These are phyloP conservation scores for Diaporthe capsici DNA, from an alignment of 2,329 filamentous ascomycete genomes.

Conservation along the genomic window DNA sequence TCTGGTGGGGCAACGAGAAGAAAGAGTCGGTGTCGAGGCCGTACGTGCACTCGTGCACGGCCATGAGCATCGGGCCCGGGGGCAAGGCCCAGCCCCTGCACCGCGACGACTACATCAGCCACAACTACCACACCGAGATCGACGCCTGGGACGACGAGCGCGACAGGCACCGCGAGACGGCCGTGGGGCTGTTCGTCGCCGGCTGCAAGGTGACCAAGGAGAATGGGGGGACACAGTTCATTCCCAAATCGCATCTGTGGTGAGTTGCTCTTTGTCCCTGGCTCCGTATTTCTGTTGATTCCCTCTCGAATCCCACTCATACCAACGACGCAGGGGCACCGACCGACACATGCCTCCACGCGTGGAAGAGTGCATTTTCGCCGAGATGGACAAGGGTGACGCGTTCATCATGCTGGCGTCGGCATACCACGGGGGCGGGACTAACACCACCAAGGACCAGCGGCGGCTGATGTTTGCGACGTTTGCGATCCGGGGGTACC, in stretches of 20 bases:
- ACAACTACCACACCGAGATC: conserved; percentile 16
- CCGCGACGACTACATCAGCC: conserved; percentile 19
- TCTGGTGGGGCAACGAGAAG: conserved; percentile 21
- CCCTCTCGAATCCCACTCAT: too few species aligned
- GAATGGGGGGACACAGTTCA: conserved; percentile 9
- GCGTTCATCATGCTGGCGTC: conserved; percentile 24
- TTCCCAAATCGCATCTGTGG: conserved; percentile 8
- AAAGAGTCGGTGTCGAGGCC: conserved; percentile 16
- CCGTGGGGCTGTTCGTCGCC: background rate
- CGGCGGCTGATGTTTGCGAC: conserved; percentile 22
- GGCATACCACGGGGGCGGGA: background rate
- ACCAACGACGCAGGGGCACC: background rate
- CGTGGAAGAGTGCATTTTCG: conserved; percentile 9
- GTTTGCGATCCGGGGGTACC: conserved; percentile 2
- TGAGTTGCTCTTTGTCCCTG: background rate
- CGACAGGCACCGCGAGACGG: conserved; percentile 3
- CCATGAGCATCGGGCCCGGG: conserved; percentile 4
- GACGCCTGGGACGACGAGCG: conserved; percentile 25
- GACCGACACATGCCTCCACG: conserved; percentile 8
- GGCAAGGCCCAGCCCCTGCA: conserved; percentile 19
- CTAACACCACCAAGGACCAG: conserved; percentile 9
- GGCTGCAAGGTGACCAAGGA: conserved; percentile 25
- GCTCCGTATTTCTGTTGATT: background rate
- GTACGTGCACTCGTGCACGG: conserved; percentile 15
- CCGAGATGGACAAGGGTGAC: conserved; percentile 23